phyloP scores from a whole-genome alignment of 768 basidiomycete genomes.

The Cystofilobasidium bisporidii region DNA sequence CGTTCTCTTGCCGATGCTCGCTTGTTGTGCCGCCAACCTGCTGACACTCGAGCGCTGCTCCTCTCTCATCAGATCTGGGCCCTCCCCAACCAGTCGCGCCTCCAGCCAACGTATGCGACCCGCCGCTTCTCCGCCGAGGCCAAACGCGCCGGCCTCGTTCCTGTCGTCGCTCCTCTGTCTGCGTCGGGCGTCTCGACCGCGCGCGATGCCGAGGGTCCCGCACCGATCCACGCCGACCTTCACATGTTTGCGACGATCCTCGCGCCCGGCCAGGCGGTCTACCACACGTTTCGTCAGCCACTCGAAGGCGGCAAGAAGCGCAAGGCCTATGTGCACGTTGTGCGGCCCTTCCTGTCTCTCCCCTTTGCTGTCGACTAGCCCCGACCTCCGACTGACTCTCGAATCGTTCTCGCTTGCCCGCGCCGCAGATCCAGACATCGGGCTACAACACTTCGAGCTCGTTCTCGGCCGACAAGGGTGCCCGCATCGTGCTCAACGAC shows the following conservation, averaged over 20 bases:
- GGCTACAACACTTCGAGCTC: slow-evolving; percentile 55
- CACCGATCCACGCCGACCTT: slow-evolving; percentile 50
- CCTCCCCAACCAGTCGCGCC: slow-evolving; percentile 45
- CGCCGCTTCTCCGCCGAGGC: slow-evolving; percentile 73
- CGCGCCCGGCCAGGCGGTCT: slow-evolving; percentile 49
- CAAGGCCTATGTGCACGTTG: slow-evolving; percentile 72
- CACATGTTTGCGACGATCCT: slow-evolving; percentile 67
- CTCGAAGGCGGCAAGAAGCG: slow-evolving; percentile 30
- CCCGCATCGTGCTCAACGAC: slow-evolving; percentile 49
- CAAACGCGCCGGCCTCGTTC: slow-evolving; percentile 62
- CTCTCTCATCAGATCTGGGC: slow-evolving; percentile 52
- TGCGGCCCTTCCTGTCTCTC: background rate
- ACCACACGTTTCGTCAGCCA: slow-evolving; percentile 45
- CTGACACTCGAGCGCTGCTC: background rate
- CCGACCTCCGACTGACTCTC: no score
- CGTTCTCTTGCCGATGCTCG: background rate
- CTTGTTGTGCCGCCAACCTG: background rate
- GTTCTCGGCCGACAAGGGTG: slow-evolving; percentile 45
- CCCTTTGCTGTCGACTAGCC: background rate
- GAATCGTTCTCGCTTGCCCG: no score
- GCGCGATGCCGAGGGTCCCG: slow-evolving; percentile 65
- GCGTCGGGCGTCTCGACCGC: slow-evolving; percentile 51
- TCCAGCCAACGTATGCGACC: slow-evolving; percentile 74
- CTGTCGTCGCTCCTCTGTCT: slow-evolving; percentile 65
- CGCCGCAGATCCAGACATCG: slow-evolving; percentile 53